Percentiles rank a stretch among this genome's conserved stretches.
Conservation (phyloP, 768 basidiomycete species). For the Lentinula sp. region DNA sequence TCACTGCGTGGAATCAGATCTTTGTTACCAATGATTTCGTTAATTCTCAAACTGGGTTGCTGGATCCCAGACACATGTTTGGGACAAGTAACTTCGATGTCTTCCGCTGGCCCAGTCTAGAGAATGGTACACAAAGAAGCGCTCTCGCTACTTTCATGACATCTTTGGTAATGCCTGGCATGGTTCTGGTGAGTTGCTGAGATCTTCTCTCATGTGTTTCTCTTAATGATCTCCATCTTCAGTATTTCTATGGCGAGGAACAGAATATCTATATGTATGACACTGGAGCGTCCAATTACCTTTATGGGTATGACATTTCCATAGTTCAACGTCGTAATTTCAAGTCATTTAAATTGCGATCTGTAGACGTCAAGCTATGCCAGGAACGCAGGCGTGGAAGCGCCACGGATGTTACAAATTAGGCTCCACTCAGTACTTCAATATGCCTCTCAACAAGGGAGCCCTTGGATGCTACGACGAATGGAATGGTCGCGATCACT, state of each 20-base stretch:
- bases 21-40: constrained; percentile 84
- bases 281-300: constrained; percentile 86
- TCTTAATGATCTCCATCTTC: constrained; percentile 80
- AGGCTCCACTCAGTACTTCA: constrained; percentile 90
- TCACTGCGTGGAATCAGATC: constrained; percentile 93
- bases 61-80: constrained; percentile 87
- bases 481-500: constrained; percentile 93
- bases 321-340: constrained; percentile 37
- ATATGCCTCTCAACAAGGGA: constrained; percentile 79
- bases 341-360: constrained; percentile 19
- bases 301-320: constrained; percentile 60
- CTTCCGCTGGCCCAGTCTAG: constrained; percentile 87
- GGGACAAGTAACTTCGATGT: constrained; percentile 94
- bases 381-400: constrained; percentile 80
- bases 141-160: constrained; percentile 76
- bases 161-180: constrained; percentile 81
- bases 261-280: constrained; percentile 87
- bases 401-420: constrained; percentile 89
- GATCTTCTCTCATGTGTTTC: constrained; percentile 48
- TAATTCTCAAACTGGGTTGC: constrained; percentile 53
- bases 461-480: constrained; percentile 85
- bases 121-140: constrained; percentile 75
- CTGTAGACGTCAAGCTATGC: constrained; percentile 86
- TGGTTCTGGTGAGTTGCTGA: constrained; percentile 54
- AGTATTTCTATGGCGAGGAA: constrained; percentile 90